Evolutionary conservation across 306 rosid genomes (phyloP).

Genomic region (Psophocarpus tetragonolobus): DNA sequence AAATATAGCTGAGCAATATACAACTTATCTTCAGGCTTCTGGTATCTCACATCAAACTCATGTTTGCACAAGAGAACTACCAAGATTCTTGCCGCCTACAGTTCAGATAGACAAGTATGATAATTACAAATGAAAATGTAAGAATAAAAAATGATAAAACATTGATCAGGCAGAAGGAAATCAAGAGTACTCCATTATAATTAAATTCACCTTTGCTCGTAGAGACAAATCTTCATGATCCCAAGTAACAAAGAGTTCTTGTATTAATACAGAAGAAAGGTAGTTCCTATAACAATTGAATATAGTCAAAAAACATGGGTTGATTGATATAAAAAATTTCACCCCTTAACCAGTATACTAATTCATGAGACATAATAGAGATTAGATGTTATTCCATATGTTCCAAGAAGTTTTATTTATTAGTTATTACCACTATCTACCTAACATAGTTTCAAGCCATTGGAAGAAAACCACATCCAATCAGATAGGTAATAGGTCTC

Average conservation of each 20-base stretch:
- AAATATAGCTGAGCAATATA: constrained; percentile 97
- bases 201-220: constrained; percentile 71
- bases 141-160: constrained; percentile 7
- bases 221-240: constrained; percentile 96
- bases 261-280: constrained; percentile 93
- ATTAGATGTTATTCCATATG: constrained; percentile 12
- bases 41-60: constrained; percentile 98
- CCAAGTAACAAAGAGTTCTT: constrained; percentile 96
- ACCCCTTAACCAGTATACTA: neutral
- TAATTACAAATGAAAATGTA: neutral
- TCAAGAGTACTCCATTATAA: constrained; percentile 13
- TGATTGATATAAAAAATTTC: constrained; percentile 1
- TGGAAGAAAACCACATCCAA: constrained; percentile 12
- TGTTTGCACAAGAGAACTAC: constrained; percentile 97
- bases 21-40: constrained; percentile 94
- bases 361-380: neutral
- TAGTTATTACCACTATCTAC: neutral
- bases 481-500: constrained; percentile 1
- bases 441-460: neutral
- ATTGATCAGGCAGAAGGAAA: constrained; percentile 18
- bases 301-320: constrained; percentile 26
- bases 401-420: neutral
- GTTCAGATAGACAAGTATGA: constrained; percentile 20
- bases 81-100: constrained; percentile 90
- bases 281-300: constrained; percentile 69